Conservation (phyloP, 495 filamentous ascomycete genomes). For the Penicillium steckii region DNA sequence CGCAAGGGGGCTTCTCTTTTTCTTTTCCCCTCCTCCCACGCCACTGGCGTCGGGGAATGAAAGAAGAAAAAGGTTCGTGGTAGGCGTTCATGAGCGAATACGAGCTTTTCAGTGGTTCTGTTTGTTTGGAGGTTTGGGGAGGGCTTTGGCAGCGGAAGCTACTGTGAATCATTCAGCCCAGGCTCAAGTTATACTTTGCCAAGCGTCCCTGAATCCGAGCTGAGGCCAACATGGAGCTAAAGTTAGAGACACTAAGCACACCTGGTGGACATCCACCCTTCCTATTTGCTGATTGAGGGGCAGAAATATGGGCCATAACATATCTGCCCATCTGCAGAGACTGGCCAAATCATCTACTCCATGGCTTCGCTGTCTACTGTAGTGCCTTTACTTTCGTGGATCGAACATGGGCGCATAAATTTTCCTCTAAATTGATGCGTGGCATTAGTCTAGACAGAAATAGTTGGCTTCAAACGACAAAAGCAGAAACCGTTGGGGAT, state of each 20-base stretch:
- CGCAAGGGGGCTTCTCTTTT: constrained; percentile 15
- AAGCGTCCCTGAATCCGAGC: background rate
- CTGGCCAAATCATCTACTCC: too few relatives aligned
- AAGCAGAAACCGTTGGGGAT: constrained; percentile 1
- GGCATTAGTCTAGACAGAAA: constrained; percentile 9
- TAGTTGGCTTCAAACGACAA: constrained; percentile 8
- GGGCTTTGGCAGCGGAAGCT: background rate
- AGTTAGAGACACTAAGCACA: too few relatives aligned
- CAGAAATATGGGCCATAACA: background rate
- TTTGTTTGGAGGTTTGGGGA: background rate
- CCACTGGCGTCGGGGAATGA: constrained; percentile 4
- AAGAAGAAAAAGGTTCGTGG: background rate
- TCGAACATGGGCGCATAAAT: too few relatives aligned
- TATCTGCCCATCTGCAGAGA: too few relatives aligned
- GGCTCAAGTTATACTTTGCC: background rate
- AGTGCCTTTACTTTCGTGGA: too few relatives aligned
- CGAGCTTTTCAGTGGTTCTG: background rate
- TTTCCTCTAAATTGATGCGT: too few relatives aligned
- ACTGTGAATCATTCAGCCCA: background rate
- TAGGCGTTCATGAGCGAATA: background rate
- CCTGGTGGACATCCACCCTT: too few relatives aligned
- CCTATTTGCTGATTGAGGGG: too few relatives aligned
- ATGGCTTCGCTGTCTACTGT: too few relatives aligned
- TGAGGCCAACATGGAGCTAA: background rate
- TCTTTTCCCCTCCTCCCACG: too few relatives aligned